These are phyloP conservation scores for Penicillium hesseltinei DNA, from an alignment of 2,329 filamentous ascomycete genomes.

Conservation along the genomic window DNA sequence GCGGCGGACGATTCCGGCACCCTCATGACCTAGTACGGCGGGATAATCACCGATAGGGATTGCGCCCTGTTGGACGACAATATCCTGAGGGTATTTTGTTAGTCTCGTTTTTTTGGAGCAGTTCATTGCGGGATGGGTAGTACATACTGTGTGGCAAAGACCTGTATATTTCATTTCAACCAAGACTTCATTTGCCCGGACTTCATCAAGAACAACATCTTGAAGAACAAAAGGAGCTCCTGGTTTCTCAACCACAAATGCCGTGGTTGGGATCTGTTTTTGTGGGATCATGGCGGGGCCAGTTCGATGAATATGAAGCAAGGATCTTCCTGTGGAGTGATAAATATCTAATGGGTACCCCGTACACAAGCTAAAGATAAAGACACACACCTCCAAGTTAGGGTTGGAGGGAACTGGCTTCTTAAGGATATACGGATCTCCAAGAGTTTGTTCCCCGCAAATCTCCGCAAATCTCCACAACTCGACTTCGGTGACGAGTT, in stretches of 20 bases:
- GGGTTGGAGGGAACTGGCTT: background rate
- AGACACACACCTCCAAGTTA: background rate
- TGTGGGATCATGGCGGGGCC: conserved; percentile 17
- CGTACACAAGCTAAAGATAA: background rate
- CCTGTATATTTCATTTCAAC: conserved; percentile 39
- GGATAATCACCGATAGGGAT: conserved; percentile 28
- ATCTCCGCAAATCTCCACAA: conserved; percentile 1
- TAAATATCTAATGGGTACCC: background rate
- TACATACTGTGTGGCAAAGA: conserved; percentile 33
- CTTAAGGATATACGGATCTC: background rate
- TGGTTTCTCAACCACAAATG: conserved; percentile 21
- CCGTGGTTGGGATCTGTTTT: conserved; percentile 19
- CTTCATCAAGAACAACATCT: conserved; percentile 30
- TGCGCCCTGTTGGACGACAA: conserved; percentile 27
- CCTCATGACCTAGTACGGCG: conserved; percentile 29
- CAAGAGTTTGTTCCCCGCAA: conserved; percentile 7
- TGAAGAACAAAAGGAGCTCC: conserved; percentile 22
- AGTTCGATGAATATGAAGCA: background rate
- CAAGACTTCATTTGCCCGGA: conserved; percentile 31
- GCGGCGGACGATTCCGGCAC: conserved; percentile 28
- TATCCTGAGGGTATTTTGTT: conserved; percentile 18
- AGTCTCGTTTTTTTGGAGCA: background rate
- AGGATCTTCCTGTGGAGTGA: background rate
- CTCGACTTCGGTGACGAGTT: conserved; percentile 7
- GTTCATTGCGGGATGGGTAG: background rate